A percentile compares a stretch with the other conserved stretches of the same genome.
Evolutionary conservation across 257 asterid genomes (phyloP).

Genomic region (Salvia rosmarinus): DNA sequence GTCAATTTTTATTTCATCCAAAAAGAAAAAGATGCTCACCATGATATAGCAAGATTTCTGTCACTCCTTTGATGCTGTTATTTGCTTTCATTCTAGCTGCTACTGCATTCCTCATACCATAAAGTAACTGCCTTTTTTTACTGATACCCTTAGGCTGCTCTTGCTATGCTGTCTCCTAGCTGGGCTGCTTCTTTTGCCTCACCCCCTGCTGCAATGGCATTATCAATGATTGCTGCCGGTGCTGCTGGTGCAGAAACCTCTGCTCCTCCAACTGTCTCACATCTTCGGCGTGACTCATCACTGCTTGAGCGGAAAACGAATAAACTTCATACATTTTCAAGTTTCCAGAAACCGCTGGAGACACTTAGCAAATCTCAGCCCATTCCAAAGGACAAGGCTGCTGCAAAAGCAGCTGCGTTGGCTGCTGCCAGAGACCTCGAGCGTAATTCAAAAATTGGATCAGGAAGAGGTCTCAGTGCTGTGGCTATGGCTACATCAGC

Average conservation of each 20-base stretch:
- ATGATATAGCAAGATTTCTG: not conserved
- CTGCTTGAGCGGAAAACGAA: slow-evolving; percentile 83
- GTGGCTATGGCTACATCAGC: slow-evolving; percentile 99
- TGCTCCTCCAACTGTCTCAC: slow-evolving; percentile 63
- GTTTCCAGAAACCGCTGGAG: slow-evolving; percentile 91
- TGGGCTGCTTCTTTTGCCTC: slow-evolving; percentile 99
- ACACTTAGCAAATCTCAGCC: slow-evolving; percentile 68
- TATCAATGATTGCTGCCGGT: slow-evolving; percentile 99
- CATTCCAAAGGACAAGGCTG: slow-evolving; percentile 91
- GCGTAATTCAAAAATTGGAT: slow-evolving; percentile 96
- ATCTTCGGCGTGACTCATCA: slow-evolving; percentile 93
- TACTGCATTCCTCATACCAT: slow-evolving; percentile 27
- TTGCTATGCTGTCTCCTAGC: slow-evolving; percentile 93
- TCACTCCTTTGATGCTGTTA: slow-evolving; percentile 3
- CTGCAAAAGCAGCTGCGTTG: slow-evolving; percentile 98
- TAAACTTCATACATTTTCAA: slow-evolving; percentile 85
- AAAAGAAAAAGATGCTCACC: not conserved
- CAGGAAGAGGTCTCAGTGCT: slow-evolving; percentile 99
- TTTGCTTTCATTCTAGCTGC: slow-evolving; percentile 14
- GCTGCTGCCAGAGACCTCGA: slow-evolving; percentile 99
- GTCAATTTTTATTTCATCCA: not conserved
- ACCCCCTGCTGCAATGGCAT: slow-evolving; percentile 98
- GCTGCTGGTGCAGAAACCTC: slow-evolving; percentile 90
- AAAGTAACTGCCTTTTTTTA: slow-evolving; percentile 28
- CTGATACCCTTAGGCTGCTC: slow-evolving; percentile 72